These are phyloP conservation scores for Chaetomium sp. DNA, from an alignment of 2,329 filamentous ascomycete genomes.

Conservation along the genomic window DNA sequence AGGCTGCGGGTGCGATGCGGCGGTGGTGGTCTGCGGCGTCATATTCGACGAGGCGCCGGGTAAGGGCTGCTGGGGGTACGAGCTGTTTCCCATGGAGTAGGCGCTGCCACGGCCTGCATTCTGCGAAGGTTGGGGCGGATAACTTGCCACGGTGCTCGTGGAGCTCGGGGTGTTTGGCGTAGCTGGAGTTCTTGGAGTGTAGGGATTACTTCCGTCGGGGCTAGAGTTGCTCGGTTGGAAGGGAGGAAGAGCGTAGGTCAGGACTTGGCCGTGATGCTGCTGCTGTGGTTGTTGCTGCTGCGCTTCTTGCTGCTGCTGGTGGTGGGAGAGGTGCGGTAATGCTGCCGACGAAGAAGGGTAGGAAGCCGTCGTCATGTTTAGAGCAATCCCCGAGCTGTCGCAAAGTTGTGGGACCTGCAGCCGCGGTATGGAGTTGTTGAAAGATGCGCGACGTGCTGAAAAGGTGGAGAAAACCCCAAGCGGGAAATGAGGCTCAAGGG, in stretches of 20 bases:
- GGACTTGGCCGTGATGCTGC: slow-evolving; percentile 32
- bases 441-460: slow-evolving; percentile 18
- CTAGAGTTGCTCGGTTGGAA: slow-evolving; percentile 42
- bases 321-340: slow-evolving; percentile 28
- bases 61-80: slow-evolving; percentile 51
- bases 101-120: slow-evolving; percentile 44
- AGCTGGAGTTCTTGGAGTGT: slow-evolving; percentile 56
- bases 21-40: slow-evolving; percentile 60
- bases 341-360: slow-evolving; percentile 39
- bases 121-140: slow-evolving; percentile 40
- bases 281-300: slow-evolving; percentile 21
- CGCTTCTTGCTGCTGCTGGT: too few species aligned
- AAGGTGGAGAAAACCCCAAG: slow-evolving; percentile 25
- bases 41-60: slow-evolving; percentile 48
- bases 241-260: slow-evolving; percentile 51
- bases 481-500: slow-evolving; percentile 27
- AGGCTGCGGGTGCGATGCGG: slow-evolving; percentile 65
- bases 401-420: slow-evolving; percentile 15
- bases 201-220: slow-evolving; percentile 53
- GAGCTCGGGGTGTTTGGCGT: slow-evolving; percentile 58
- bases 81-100: slow-evolving; percentile 45
- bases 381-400: slow-evolving; percentile 49
- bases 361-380: slow-evolving; percentile 46
- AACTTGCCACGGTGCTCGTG: slow-evolving; percentile 46
- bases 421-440: slow-evolving; percentile 17